A percentile compares a stretch with the other conserved stretches of the same genome.
These are phyloP conservation scores for Zygosaccharomyces kombuchaensis DNA, from an alignment of 805 yeast genomes.

Conservation along the genomic window DNA sequence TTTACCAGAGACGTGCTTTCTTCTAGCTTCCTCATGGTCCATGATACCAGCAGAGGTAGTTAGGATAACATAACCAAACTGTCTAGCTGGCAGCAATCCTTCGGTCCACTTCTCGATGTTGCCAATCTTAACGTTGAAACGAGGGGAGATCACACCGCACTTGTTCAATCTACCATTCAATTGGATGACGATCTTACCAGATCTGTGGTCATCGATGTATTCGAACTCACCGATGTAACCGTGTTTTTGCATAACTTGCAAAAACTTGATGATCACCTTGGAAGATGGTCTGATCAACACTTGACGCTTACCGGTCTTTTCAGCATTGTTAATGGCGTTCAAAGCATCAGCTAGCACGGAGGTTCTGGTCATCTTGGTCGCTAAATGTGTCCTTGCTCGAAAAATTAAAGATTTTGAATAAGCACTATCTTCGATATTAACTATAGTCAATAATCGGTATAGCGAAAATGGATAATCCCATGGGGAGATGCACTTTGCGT, in stretches of 20 bases:
- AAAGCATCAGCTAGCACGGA: constrained; percentile 98
- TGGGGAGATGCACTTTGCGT: not conserved
- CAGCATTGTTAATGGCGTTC: constrained; percentile 98
- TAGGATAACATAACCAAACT: constrained; percentile 95
- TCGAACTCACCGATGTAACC: constrained; percentile 99
- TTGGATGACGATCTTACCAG: constrained; percentile 95
- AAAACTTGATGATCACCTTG: constrained; percentile 95
- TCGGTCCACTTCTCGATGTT: constrained; percentile 98
- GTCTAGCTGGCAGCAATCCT: constrained; percentile 98
- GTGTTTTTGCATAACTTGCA: constrained; percentile 96
- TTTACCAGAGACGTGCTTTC: constrained; percentile 99
- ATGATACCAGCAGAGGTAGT: constrained; percentile 99
- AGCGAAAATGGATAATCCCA: not conserved
- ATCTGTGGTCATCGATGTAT: constrained; percentile 98
- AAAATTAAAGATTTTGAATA: not conserved
- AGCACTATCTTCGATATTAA: not conserved
- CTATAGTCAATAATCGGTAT: not conserved
- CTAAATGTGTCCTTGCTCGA: constrained; percentile 6
- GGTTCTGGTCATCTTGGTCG: constrained; percentile 82
- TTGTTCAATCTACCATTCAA: constrained; percentile 98
- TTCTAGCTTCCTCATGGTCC: constrained; percentile 99
- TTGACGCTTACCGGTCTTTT: constrained; percentile 98
- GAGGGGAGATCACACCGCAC: constrained; percentile 98
- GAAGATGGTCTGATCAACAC: constrained; percentile 97
- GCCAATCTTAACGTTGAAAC: constrained; percentile 93